Base-by-base conservation (phyloP, 495 filamentous ascomycete genomes). In the Peziza echinospora region DNA sequence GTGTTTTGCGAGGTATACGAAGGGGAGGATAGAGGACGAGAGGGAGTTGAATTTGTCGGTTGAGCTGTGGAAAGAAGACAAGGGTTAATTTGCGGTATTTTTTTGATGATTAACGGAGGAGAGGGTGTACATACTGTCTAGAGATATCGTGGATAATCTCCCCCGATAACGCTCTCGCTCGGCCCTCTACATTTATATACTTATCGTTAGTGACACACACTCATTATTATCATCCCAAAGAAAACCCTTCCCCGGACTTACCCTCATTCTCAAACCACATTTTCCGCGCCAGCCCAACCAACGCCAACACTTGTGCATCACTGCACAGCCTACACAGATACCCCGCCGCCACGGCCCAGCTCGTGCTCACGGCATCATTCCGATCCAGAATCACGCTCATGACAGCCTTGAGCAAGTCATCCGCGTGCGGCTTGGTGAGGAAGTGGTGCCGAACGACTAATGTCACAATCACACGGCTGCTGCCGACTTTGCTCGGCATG, bases 401-500 rank as follows among this genome's bases (percentile, higher is more conserved):
- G 44, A 92, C 68, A 10, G 80, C 62, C 52, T 78, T 76, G 24
- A 93, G 70, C 54, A 93, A 83, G 19, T 69, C 61, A 53, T 84
- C 77, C 13, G 81, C 78, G 61, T 86, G 77, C 1, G 82, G 78
- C 21, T 69, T 72, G 64, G 93, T 81, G 34, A 83, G 63, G 30
- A 77, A 69, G 23, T 69, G 72, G 46, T 82, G 78, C 22, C 80
- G 71, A 46, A 84, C 87, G 45, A 80, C 81, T 21, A 97, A 70
- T n/a, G 81, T 84, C 5, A 83, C 81, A 9, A 97, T 69, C 19
- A 93, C 78, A 40, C 82, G 77, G 53, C 77, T 77, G 52, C 83
- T 87, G 24, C 84, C 89, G 43, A 94, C 77, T 65, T 93, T 94
- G 2, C 82, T 86, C 7, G 87, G 87, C 59, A 94, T 76, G 3